These are phyloP conservation scores for Lizanozyma gosingica DNA, from an alignment of 1,139 yeast species.

Conservation along the genomic window DNA sequence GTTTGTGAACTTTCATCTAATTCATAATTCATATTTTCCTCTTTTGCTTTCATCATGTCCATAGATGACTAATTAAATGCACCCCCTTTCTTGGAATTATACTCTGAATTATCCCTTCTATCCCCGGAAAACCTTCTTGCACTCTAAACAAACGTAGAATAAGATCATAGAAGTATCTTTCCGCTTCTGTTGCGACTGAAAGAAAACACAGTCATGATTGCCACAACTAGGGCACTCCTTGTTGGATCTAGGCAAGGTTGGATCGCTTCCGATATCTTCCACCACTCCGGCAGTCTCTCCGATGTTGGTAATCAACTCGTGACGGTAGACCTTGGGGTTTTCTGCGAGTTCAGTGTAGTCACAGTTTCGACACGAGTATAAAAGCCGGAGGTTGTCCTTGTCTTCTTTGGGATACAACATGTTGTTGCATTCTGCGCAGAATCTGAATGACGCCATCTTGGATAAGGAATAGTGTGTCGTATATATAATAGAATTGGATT, in stretches of 20 bases:
- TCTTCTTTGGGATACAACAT: constrained; percentile 99
- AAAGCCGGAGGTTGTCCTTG: constrained; percentile 56
- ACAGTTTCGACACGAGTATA: constrained; percentile 93
- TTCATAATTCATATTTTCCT: too few relatives aligned
- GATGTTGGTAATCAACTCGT: constrained; percentile 81
- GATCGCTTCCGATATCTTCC: constrained; percentile 92
- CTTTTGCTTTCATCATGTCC: too few relatives aligned
- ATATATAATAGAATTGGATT: too few relatives aligned
- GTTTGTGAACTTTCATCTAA: too few relatives aligned
- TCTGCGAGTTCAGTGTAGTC: constrained; percentile 90
- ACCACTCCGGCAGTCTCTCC: constrained; percentile 98
- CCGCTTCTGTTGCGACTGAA: constrained; percentile 91
- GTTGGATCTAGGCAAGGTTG: constrained; percentile 90
- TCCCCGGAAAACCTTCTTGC: constrained; percentile 64
- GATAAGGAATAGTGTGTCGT: too few relatives aligned
- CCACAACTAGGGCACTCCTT: constrained; percentile 88
- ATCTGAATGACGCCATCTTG: constrained; percentile 82
- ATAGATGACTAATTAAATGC: too few relatives aligned
- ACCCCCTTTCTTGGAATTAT: too few relatives aligned
- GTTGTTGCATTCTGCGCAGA: constrained; percentile 92
- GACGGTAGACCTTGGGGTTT: constrained; percentile 81
- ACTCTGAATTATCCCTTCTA: constrained; percentile 16
- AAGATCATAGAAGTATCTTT: constrained; percentile 94
- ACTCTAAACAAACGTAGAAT: constrained; percentile 84
- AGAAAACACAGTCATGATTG: constrained; percentile 85